These are phyloP conservation scores for Candida oleophila DNA, from an alignment of 805 yeast genomes.

Conservation along the genomic window DNA sequence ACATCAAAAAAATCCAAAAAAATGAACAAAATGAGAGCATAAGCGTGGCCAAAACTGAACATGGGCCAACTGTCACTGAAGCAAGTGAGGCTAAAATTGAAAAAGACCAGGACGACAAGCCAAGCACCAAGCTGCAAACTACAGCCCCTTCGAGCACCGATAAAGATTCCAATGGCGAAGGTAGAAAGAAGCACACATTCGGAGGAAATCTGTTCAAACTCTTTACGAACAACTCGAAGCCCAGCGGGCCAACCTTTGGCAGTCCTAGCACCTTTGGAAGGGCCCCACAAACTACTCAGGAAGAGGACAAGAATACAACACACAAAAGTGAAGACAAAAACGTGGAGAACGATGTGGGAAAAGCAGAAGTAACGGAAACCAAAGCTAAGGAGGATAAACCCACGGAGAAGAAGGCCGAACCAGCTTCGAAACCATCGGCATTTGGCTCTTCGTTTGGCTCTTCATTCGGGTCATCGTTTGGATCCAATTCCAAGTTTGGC, in stretches of 20 bases:
- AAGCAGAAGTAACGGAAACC: too few relatives aligned
- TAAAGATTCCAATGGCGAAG: not conserved
- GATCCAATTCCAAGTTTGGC: conserved; percentile 45
- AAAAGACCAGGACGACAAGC: not conserved
- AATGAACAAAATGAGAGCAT: not conserved
- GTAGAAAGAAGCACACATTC: conserved; percentile 3
- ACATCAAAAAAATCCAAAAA: conserved; percentile 1
- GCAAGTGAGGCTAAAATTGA: not conserved
- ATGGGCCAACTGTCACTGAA: not conserved
- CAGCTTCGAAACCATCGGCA: conserved; percentile 4
- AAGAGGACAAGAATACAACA: not conserved
- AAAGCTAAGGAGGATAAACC: conserved; percentile 1
- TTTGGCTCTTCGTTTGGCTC: conserved; percentile 45
- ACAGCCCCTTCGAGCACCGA: not conserved
- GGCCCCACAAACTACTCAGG: not conserved
- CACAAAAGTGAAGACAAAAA: too few relatives aligned
- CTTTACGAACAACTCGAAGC: conserved; percentile 12
- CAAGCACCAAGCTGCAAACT: not conserved
- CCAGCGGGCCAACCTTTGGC: conserved; percentile 5
- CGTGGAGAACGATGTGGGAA: too few relatives aligned
- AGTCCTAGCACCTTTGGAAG: conserved; percentile 2
- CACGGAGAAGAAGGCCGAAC: conserved; percentile 8
- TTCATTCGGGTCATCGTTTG: conserved; percentile 36
- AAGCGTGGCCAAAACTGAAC: not conserved
- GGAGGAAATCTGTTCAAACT: conserved; percentile 11